These are phyloP conservation scores for Trametes elegans DNA, from an alignment of 768 basidiomycete species.

Conservation along the genomic window DNA sequence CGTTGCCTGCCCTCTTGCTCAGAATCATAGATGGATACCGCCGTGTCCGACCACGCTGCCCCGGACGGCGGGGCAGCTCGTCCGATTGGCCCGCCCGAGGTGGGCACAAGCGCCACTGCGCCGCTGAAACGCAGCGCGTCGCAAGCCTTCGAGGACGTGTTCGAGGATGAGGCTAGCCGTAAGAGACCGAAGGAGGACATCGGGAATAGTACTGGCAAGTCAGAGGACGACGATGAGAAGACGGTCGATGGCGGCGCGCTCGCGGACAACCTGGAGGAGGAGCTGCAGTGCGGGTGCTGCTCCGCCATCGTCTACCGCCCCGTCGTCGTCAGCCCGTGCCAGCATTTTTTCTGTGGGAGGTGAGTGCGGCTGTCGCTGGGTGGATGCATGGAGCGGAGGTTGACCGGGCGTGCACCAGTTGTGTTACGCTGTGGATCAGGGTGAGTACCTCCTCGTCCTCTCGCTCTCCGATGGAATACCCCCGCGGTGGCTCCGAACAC, in stretches of 20 bases:
- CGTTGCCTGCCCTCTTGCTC: neutral
- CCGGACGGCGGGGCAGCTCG: neutral
- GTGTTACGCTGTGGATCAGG: conserved; percentile 79
- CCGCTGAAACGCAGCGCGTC: conserved; percentile 64
- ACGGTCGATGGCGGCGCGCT: conserved; percentile 37
- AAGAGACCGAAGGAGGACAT: conserved; percentile 59
- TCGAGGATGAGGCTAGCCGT: conserved; percentile 44
- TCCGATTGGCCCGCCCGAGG: conserved; percentile 5
- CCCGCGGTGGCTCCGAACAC: neutral
- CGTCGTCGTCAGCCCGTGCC: conserved; percentile 79
- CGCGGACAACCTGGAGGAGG: conserved; percentile 63
- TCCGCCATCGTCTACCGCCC: conserved; percentile 79
- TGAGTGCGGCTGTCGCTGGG: conserved; percentile 30
- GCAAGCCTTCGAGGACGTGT: conserved; percentile 49
- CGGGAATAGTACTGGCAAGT: conserved; percentile 3
- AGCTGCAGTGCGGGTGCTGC: conserved; percentile 86
- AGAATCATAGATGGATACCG: conserved; percentile 1
- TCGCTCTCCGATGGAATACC: neutral
- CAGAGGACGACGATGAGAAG: neutral
- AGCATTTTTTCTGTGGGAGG: conserved; percentile 93
- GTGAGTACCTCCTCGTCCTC: conserved; percentile 46
- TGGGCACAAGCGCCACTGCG: conserved; percentile 8
- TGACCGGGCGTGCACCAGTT: conserved; percentile 42
- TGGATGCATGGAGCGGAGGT: neutral
- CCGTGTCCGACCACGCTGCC: neutral